phyloP scores from a whole-genome alignment of 139 green algal genomes.

The Edaphochlamys debaryana region DNA sequence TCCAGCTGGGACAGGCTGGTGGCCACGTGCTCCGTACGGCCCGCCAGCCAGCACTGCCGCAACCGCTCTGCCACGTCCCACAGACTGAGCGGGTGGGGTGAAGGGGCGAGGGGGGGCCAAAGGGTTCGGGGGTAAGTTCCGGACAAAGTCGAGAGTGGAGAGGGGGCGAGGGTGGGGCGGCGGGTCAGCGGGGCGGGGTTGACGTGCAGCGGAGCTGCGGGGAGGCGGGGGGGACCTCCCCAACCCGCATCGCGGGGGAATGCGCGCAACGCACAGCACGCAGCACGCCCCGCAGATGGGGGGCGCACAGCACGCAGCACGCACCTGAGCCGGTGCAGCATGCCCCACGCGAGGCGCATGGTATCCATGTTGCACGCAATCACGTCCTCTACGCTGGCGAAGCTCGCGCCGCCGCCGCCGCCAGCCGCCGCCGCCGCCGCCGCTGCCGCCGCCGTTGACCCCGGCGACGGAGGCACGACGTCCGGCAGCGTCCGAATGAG shows the following conservation, averaged over 20 bases:
- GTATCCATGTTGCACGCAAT: slow-evolving; percentile 12
- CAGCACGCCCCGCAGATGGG: no score
- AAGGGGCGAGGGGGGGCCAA: no score
- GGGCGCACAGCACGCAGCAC: no score
- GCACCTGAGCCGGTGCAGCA: slow-evolving; percentile 13
- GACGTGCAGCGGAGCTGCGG: no score
- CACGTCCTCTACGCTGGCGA: not conserved
- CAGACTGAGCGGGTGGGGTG: not conserved
- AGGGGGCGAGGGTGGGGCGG: no score
- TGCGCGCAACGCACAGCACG: no score
- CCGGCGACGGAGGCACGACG: not conserved
- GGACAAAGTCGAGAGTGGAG: no score
- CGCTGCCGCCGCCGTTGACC: not conserved
- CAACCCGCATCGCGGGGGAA: no score
- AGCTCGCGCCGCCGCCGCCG: no score
- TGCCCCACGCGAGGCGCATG: slow-evolving; percentile 16
- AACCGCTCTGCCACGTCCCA: slow-evolving; percentile 39
- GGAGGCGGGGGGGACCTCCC: no score
- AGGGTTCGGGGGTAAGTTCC: no score
- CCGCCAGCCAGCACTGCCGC: slow-evolving; percentile 16
- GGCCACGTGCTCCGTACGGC: not conserved
- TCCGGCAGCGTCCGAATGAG: slow-evolving; percentile 7
- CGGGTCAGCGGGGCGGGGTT: no score
- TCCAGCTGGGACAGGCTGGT: slow-evolving; percentile 11
- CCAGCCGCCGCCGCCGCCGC: not conserved